Conservation (phyloP, 202 grass and related monocot genomes). For the Hordeum pubiflorum region DNA sequence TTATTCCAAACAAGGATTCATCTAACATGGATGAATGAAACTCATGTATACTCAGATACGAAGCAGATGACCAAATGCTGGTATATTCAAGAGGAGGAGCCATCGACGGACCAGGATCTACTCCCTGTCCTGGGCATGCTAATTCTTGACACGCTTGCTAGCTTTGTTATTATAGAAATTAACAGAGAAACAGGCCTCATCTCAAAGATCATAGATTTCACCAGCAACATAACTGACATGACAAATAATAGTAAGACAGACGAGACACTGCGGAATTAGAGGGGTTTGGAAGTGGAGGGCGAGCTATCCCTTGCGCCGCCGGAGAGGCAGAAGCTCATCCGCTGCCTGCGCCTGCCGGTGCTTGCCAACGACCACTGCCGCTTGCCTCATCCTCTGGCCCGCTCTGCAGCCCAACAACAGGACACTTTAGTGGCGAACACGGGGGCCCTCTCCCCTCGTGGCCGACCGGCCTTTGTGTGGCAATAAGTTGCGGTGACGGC, state of each 20-base stretch:
- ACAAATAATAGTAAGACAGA: neutral
- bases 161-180: neutral
- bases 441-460: no score
- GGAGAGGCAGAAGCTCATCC: no score
- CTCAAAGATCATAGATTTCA: neutral
- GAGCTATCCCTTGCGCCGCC: no score
- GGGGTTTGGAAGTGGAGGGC: no score
- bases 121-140: neutral
- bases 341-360: no score
- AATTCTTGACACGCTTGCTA: neutral
- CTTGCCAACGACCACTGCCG: no score
- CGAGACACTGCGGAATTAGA: neutral
- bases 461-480: no score
- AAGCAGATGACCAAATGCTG: neutral
- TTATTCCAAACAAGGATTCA: neutral
- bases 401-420: no score
- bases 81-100: neutral
- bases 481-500: no score
- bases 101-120: neutral
- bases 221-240: neutral
- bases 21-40: neutral
- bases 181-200: neutral
- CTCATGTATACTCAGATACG: neutral
- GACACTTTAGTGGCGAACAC: no score
- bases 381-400: no score